These are phyloP conservation scores for Theobroma cacao DNA, from an alignment of 345 rosid genomes.

Conservation along the genomic window DNA sequence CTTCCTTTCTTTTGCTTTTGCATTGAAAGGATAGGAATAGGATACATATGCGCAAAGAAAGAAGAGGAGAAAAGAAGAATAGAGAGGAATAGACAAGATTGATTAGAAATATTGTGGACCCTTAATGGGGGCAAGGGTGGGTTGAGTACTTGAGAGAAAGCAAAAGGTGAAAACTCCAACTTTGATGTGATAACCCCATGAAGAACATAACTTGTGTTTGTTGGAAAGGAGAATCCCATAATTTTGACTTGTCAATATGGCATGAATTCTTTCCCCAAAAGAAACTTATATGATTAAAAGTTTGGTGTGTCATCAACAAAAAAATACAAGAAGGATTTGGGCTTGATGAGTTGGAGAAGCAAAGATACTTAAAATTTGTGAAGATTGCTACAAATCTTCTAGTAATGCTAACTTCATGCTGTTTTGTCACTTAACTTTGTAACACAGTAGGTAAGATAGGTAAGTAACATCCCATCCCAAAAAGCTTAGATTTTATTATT, in stretches of 20 bases:
- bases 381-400: background rate
- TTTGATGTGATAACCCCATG: slow-evolving; percentile 18
- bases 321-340: background rate
- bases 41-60: too few relatives aligned
- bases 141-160: slow-evolving; percentile 7
- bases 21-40: slow-evolving; percentile 2
- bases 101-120: slow-evolving; percentile 29
- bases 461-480: background rate
- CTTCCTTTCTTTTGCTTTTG: background rate
- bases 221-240: background rate
- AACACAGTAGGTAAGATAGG: background rate
- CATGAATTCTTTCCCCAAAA: background rate
- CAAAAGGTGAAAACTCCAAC: background rate
- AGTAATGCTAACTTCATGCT: background rate
- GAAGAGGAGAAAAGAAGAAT: background rate
- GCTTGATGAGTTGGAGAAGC: background rate
- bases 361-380: background rate
- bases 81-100: background rate
- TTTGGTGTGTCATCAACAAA: background rate
- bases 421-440: background rate
- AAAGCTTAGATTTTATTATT: background rate
- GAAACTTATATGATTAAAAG: background rate
- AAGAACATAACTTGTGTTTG: background rate
- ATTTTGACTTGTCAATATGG: slow-evolving; percentile 2
- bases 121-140: background rate